phyloP scores from a whole-genome alignment of 805 yeast species.

The Ogataea trehaloabstinens region DNA sequence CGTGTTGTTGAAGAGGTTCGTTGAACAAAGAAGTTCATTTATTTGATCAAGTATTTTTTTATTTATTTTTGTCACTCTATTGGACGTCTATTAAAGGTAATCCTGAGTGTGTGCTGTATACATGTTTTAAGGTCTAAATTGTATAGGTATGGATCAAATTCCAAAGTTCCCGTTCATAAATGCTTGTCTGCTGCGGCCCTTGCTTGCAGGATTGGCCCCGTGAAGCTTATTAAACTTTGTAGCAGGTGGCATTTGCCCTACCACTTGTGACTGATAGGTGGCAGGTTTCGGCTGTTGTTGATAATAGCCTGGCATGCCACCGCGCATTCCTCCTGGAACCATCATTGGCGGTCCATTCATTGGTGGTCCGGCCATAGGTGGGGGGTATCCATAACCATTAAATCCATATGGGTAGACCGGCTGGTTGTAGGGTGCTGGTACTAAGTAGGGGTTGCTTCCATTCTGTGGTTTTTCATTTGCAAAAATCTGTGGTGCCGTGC shows the following conservation, averaged over 20 bases:
- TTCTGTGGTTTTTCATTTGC: not conserved
- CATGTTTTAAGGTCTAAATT: no score
- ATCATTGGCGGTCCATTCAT: constrained; percentile 1
- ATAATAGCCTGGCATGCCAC: not conserved
- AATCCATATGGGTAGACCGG: constrained; percentile 4
- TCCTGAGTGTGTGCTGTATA: no score
- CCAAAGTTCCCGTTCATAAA: constrained; percentile 69
- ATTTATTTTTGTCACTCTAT: no score
- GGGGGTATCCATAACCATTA: constrained; percentile 1
- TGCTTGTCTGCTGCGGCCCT: constrained; percentile 61
- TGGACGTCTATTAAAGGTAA: no score
- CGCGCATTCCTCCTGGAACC: not conserved
- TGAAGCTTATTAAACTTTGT: constrained; percentile 45
- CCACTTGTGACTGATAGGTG: constrained; percentile 38
- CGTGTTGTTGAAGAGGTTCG: no score
- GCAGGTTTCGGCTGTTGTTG: not conserved
- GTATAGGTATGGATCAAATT: constrained; percentile 38
- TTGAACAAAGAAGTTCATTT: no score
- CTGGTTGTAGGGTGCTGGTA: constrained; percentile 2
- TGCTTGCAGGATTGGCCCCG: constrained; percentile 41
- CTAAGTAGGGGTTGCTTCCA: not conserved
- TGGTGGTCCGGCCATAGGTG: constrained; percentile 1
- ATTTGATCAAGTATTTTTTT: no score
- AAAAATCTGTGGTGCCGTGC: not conserved
- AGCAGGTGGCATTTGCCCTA: constrained; percentile 47